Conservation (phyloP, 768 basidiomycete species). For the Podaxis sp. region DNA sequence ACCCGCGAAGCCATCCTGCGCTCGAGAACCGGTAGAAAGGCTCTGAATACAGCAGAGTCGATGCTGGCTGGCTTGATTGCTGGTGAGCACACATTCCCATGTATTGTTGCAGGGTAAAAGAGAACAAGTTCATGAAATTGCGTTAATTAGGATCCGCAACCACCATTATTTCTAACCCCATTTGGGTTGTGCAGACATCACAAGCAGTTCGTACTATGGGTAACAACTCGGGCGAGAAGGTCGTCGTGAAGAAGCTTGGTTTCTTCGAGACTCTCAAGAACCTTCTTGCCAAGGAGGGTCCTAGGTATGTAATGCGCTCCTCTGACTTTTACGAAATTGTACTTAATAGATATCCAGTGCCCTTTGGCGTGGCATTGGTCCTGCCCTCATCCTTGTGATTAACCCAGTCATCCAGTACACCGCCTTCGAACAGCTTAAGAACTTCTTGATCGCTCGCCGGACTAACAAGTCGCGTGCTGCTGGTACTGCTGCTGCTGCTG, state of each 20-base stretch:
- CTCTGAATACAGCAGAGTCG: slow-evolving; percentile 80
- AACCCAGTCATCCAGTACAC: slow-evolving; percentile 97
- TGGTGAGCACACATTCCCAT: slow-evolving; percentile 36
- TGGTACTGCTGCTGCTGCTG: slow-evolving; percentile 34
- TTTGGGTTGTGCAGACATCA: slow-evolving; percentile 95
- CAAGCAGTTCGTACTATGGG: slow-evolving; percentile 68
- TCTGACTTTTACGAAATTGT: not conserved
- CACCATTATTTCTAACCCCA: slow-evolving; percentile 85
- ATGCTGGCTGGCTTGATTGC: slow-evolving; percentile 87
- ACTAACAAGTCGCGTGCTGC: slow-evolving; percentile 47
- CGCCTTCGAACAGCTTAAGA: slow-evolving; percentile 93
- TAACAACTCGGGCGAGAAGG: slow-evolving; percentile 24
- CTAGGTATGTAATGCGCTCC: slow-evolving; percentile 27
- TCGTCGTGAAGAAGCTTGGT: slow-evolving; percentile 46
- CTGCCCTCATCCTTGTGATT: slow-evolving; percentile 88
- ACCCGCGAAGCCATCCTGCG: slow-evolving; percentile 54
- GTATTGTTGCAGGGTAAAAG: not conserved
- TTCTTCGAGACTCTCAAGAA: slow-evolving; percentile 61
- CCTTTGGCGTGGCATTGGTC: slow-evolving; percentile 91
- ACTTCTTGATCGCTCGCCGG: slow-evolving; percentile 62
- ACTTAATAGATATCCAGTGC: slow-evolving; percentile 34
- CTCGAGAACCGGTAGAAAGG: slow-evolving; percentile 55
- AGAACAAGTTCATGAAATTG: not conserved
- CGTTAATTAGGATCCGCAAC: slow-evolving; percentile 73
- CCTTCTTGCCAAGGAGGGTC: slow-evolving; percentile 71